Conservation (phyloP, 2,329 filamentous ascomycete genomes). For the Scytalidium sp. region DNA sequence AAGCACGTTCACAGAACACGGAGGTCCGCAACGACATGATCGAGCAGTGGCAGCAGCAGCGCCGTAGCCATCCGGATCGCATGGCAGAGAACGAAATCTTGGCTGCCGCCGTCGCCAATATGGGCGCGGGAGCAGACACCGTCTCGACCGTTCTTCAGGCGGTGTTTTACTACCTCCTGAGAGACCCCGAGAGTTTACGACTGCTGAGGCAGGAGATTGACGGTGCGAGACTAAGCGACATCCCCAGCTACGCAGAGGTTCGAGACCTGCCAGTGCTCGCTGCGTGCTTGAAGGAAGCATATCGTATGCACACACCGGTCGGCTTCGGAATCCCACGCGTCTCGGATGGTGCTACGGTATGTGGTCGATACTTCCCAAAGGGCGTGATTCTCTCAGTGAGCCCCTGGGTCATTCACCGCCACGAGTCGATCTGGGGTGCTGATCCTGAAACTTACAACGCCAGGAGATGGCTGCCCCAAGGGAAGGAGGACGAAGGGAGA, state of each 20-base stretch:
- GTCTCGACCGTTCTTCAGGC: conserved; percentile 29
- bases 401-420: conserved; percentile 30
- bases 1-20: conserved; percentile 26
- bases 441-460: conserved; percentile 28
- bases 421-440: conserved; percentile 22
- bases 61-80: conserved; percentile 26
- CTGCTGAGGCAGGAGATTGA: conserved; percentile 17
- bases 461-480: conserved; percentile 23
- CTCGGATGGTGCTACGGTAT: conserved; percentile 25
- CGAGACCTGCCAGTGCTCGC: conserved; percentile 29
- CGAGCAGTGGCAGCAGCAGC: conserved; percentile 29
- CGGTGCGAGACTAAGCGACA: conserved; percentile 2
- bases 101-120: conserved; percentile 25
- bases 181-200: conserved; percentile 17
- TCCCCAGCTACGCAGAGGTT: conserved; percentile 18
- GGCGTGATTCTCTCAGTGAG: conserved; percentile 28
- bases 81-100: conserved; percentile 29
- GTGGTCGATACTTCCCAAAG: conserved; percentile 19
- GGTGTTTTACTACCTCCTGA: conserved; percentile 31
- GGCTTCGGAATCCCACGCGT: conserved; percentile 15
- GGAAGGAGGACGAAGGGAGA: conserved; percentile 6
- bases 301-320: conserved; percentile 28
- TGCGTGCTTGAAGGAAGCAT: conserved; percentile 33
- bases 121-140: conserved; percentile 34
- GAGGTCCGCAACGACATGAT: conserved; percentile 29